These are phyloP conservation scores for Intubia oerlemansii DNA, from an alignment of 2,329 filamentous ascomycete genomes.

Conservation along the genomic window DNA sequence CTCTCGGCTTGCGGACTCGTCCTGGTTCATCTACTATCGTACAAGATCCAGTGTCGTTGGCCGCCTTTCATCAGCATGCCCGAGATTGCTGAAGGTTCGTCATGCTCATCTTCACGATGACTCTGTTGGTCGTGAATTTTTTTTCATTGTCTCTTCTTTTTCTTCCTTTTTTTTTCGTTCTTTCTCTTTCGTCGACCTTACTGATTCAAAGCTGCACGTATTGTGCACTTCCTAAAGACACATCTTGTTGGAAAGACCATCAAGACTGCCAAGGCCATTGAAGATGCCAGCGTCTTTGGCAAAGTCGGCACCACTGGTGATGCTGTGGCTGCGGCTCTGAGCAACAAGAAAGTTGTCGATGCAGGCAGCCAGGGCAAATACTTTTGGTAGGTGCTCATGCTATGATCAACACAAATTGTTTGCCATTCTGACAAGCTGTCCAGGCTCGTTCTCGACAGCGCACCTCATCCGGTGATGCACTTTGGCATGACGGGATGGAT, in stretches of 20 bases:
- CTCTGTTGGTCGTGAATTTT: too few relatives aligned
- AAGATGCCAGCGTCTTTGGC: conserved; percentile 74
- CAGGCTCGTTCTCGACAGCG: conserved; percentile 39
- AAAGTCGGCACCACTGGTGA: conserved; percentile 66
- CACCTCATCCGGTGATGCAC: conserved; percentile 79
- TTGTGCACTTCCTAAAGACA: conserved; percentile 67
- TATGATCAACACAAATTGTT: too few relatives aligned
- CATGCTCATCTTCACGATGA: too few relatives aligned
- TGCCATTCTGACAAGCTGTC: background rate
- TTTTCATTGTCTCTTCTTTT: background rate
- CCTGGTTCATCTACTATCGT: too few relatives aligned
- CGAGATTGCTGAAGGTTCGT: conserved; percentile 41
- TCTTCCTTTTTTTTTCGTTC: too few relatives aligned
- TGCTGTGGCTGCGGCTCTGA: conserved; percentile 52
- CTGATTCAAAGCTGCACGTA: conserved; percentile 42
- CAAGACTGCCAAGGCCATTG: conserved; percentile 42
- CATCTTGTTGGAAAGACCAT: conserved; percentile 74
- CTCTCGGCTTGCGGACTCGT: too few relatives aligned
- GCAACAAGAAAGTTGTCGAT: conserved; percentile 44
- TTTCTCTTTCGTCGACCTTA: too few relatives aligned
- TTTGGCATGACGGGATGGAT: conserved; percentile 76
- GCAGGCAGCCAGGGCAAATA: conserved; percentile 90
- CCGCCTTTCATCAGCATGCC: too few relatives aligned
- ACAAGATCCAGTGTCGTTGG: too few relatives aligned
- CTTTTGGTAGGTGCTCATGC: conserved; percentile 56